Base-by-base conservation (phyloP, 176 grass and related monocot species). In the Triticum timopheevii region DNA sequence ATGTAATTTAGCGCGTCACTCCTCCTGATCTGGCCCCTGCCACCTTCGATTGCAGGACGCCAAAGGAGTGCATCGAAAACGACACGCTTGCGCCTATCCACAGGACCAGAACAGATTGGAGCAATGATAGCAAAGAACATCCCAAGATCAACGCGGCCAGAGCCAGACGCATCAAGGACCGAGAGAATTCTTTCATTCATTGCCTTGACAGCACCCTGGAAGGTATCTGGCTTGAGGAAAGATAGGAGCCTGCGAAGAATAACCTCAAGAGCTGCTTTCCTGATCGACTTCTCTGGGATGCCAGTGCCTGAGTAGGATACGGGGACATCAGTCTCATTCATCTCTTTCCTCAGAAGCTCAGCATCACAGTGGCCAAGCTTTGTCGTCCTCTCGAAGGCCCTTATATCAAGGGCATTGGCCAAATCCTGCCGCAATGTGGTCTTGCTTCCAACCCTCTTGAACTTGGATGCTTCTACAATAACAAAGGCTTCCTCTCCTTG, bases 71-170 rank as follows among this genome's bases (percentile, higher is more conserved):
- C 92, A 89, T 99, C 97, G 52, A 91, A 99, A 77, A 88, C 92
- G 13, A 89, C 92, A 49, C 83, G 80, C 34, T 94, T 99, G 27
- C 97, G 93, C 62, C 63, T 84, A 45, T 94, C 92, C 82, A 93
- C 75, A 33, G 88, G 86, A 19, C 97, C 90, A 80, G 94, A 83
- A 86, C 92, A 96, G 74, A 99, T 85, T 13, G 97, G 97, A 69
- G 97, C 92, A 27, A 99, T 90, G 44, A 96, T 87, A 30, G 97
- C 94, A 52, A 99, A 96, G 87, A 99, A 94, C 97, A 99, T 91
- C 25, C 97, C 97, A 78, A 99, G 89, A 80, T 99, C 97, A 67
- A 96, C 84, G 49, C 94, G 94, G 65, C 92, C 97, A 34, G 97
- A 93, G 49, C 92, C 94, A 78, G 97, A 91, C 22, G 87, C 87